Conservation (phyloP, 2,329 filamentous ascomycete species). For the Ophiostoma fasciatum region DNA sequence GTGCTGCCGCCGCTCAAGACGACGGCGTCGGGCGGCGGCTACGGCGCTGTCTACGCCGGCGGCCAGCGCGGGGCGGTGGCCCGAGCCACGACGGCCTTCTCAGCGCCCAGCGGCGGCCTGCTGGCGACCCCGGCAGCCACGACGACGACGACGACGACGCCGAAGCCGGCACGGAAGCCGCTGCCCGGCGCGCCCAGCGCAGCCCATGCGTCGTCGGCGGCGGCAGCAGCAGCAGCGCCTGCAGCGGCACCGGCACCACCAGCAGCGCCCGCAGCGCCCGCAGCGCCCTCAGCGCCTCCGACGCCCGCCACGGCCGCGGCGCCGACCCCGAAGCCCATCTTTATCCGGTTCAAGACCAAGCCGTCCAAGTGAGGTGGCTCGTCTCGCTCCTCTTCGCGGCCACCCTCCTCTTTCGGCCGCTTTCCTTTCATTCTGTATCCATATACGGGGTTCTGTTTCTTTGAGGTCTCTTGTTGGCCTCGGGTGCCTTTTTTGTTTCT, state of each 20-base stretch:
- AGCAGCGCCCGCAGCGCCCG: background rate
- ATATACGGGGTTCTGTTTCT: too few relatives aligned
- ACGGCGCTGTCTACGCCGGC: too few relatives aligned
- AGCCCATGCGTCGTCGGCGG: background rate
- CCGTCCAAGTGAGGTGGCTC: background rate
- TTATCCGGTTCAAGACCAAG: conserved; percentile 13
- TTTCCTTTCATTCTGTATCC: background rate
- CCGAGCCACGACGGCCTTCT: too few relatives aligned
- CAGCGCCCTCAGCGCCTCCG: conserved; percentile 1
- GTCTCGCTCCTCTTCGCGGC: background rate
- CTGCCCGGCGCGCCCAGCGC: conserved; percentile 5
- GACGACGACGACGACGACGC: too few relatives aligned
- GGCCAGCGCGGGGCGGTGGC: too few relatives aligned
- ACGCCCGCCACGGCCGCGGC: conserved; percentile 1
- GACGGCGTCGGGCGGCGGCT: background rate
- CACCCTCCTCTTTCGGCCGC: background rate
- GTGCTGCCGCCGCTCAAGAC: background rate
- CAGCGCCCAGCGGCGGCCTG: too few relatives aligned
- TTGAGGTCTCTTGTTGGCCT: too few relatives aligned
- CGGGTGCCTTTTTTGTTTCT: background rate
- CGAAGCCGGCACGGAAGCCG: conserved; percentile 10
- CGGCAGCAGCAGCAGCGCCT: background rate
- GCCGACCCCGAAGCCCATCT: conserved; percentile 7
- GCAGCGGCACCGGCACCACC: background rate
- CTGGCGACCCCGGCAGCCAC: too few relatives aligned